Evolutionary conservation across 495 filamentous ascomycete genomes (phyloP).

Genomic region (Podospora tetraspora): DNA sequence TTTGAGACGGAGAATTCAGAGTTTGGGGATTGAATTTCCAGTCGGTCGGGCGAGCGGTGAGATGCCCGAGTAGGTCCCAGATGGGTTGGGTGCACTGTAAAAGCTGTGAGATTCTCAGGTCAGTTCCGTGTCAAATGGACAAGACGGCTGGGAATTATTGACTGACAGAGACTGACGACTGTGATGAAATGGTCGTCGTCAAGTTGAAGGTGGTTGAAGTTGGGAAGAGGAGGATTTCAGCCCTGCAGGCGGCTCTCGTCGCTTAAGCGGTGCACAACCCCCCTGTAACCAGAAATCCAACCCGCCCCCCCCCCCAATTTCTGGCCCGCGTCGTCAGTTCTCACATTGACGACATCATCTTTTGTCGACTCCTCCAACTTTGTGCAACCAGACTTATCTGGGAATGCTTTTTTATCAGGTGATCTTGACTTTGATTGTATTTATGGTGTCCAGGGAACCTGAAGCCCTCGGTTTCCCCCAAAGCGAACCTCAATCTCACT

Average conservation of each 20-base stretch:
- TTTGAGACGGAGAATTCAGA: neutral
- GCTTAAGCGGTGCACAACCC: constrained; percentile 1
- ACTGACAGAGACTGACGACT: neutral
- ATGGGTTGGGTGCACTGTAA: neutral
- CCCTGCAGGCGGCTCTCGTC: constrained; percentile 2
- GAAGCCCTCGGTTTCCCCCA: neutral
- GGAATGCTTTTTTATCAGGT: neutral
- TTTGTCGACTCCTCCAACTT: neutral
- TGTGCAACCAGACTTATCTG: neutral
- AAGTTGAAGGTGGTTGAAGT: neutral
- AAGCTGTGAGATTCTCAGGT: neutral
- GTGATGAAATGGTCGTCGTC: neutral
- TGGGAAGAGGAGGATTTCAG: neutral
- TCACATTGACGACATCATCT: constrained; percentile 6
- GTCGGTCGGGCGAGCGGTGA: neutral
- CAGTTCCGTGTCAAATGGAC: neutral
- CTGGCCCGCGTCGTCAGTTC: constrained; percentile 4
- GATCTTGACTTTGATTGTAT: neutral
- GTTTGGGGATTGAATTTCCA: neutral
- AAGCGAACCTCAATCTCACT: neutral
- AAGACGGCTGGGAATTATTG: neutral
- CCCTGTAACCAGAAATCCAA: neutral
- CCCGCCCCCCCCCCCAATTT: neutral
- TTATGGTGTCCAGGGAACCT: neutral
- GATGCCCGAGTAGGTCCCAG: neutral